Conservation (phyloP, 352 stramenopile genomes). For the Phytophthora pini region DNA sequence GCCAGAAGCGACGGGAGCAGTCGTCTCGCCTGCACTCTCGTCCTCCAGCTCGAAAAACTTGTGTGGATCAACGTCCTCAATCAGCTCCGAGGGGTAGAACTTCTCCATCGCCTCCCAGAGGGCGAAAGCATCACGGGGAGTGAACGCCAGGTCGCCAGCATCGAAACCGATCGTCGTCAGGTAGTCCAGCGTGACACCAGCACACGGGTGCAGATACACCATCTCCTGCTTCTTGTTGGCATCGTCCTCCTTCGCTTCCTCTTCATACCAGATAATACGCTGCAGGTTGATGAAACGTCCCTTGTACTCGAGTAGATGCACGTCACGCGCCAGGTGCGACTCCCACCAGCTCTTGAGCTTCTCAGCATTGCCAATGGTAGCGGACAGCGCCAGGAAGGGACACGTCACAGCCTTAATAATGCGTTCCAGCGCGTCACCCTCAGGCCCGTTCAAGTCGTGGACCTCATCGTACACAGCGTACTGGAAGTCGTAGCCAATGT, state of each 20-base stretch:
- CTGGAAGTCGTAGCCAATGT: constrained; percentile 94
- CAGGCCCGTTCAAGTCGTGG: constrained; percentile 97
- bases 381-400: constrained; percentile 97
- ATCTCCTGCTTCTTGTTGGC: constrained; percentile 70
- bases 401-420: constrained; percentile 96
- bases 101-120: constrained; percentile 93
- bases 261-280: constrained; percentile 94
- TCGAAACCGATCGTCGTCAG: constrained; percentile 85
- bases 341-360: constrained; percentile 96
- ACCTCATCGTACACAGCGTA: constrained; percentile 99
- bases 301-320: constrained; percentile 96
- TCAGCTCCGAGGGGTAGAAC: constrained; percentile 72
- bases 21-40: constrained; percentile 28
- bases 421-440: constrained; percentile 96
- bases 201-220: constrained; percentile 81
- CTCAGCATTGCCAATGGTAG: constrained; percentile 97
- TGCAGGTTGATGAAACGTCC: constrained; percentile 99
- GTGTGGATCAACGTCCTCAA: constrained; percentile 94
- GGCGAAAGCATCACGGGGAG: constrained; percentile 96
- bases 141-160: constrained; percentile 92
- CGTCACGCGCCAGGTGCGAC: constrained; percentile 81
- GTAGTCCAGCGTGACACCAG: constrained; percentile 86
- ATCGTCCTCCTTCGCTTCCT: constrained; percentile 40
- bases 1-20: constrained; percentile 31
- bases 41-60: constrained; percentile 92